phyloP scores from a whole-genome alignment of 495 filamentous ascomycete genomes.

The Recurvomyces mirabilis region DNA sequence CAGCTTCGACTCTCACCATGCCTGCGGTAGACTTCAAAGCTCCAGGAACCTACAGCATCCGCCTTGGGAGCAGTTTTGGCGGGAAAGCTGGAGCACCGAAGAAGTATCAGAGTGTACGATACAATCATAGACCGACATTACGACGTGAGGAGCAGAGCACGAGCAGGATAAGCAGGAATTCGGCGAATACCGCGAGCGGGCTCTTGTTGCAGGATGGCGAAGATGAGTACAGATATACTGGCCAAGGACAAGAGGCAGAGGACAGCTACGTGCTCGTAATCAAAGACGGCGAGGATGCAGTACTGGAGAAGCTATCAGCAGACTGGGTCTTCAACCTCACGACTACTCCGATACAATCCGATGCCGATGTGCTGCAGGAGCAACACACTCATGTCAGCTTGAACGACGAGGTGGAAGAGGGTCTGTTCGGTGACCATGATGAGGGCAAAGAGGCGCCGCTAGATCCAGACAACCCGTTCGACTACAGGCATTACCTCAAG shows the following conservation, averaged over 20 bases:
- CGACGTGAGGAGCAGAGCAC: not conserved
- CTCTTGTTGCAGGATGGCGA: constrained; percentile 3
- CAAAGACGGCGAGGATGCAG: not conserved
- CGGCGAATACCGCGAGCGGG: not conserved
- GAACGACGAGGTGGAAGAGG: not conserved
- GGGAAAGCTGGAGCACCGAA: not conserved
- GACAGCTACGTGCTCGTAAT: constrained; percentile 6
- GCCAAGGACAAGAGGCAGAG: not conserved
- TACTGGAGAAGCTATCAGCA: constrained; percentile 9
- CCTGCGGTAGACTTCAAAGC: constrained; percentile 2
- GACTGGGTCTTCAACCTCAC: constrained; percentile 10
- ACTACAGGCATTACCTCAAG: constrained; percentile 15
- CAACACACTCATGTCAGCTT: constrained; percentile 1
- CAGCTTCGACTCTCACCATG: not conserved
- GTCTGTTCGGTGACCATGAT: not conserved
- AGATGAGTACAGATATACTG: constrained; percentile 4
- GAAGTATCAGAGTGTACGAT: constrained; percentile 4
- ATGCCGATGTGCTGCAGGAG: constrained; percentile 3
- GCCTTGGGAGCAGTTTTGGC: constrained; percentile 10
- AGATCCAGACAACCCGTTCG: constrained; percentile 12
- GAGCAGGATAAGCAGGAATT: not conserved
- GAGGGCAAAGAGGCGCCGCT: not conserved
- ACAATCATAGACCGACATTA: constrained; percentile 7
- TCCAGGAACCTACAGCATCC: not conserved
- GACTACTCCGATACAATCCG: not conserved